A percentile compares a stretch with the other conserved stretches of the same genome.
Evolutionary conservation across 2,329 filamentous ascomycete genomes (phyloP).

Genomic region (Colletotrichum trifolii): DNA sequence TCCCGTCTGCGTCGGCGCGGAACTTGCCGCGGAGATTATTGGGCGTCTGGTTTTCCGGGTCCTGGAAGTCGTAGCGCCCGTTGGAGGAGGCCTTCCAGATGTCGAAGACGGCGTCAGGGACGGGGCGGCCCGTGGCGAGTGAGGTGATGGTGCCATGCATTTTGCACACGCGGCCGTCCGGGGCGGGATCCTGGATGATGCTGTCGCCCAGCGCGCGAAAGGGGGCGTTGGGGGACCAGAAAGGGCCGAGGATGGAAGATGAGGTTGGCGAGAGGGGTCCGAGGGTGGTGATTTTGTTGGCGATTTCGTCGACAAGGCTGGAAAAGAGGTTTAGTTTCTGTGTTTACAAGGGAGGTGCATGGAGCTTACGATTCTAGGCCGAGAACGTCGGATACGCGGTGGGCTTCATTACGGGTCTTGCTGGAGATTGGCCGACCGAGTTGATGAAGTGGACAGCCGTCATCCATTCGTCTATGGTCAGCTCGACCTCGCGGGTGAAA

Average conservation of each 20-base stretch:
- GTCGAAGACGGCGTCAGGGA: slow-evolving; percentile 76
- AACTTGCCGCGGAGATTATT: slow-evolving; percentile 85
- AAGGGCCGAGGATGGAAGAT: slow-evolving; percentile 80
- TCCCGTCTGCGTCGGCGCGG: slow-evolving; percentile 74
- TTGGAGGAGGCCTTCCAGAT: slow-evolving; percentile 83
- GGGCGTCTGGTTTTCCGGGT: slow-evolving; percentile 75
- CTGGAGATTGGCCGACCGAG: slow-evolving; percentile 76
- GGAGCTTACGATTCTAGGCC: slow-evolving; percentile 75
- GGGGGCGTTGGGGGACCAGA: slow-evolving; percentile 81
- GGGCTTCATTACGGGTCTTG: slow-evolving; percentile 78
- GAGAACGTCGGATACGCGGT: slow-evolving; percentile 78
- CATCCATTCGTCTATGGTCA: slow-evolving; percentile 83
- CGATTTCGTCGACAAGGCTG: slow-evolving; percentile 74
- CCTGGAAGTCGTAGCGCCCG: slow-evolving; percentile 81
- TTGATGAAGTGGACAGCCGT: slow-evolving; percentile 80
- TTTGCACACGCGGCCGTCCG: slow-evolving; percentile 68
- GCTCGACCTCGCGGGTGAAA: slow-evolving; percentile 81
- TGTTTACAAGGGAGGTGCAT: background rate
- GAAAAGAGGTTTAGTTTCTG: background rate
- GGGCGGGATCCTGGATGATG: slow-evolving; percentile 72
- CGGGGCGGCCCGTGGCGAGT: slow-evolving; percentile 72
- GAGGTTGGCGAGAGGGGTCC: slow-evolving; percentile 74
- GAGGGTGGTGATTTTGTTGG: slow-evolving; percentile 72
- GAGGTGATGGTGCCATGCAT: slow-evolving; percentile 78
- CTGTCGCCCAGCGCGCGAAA: slow-evolving; percentile 74